Conservation (phyloP, 495 filamentous ascomycete species). For the Apiosordaria backusii region DNA sequence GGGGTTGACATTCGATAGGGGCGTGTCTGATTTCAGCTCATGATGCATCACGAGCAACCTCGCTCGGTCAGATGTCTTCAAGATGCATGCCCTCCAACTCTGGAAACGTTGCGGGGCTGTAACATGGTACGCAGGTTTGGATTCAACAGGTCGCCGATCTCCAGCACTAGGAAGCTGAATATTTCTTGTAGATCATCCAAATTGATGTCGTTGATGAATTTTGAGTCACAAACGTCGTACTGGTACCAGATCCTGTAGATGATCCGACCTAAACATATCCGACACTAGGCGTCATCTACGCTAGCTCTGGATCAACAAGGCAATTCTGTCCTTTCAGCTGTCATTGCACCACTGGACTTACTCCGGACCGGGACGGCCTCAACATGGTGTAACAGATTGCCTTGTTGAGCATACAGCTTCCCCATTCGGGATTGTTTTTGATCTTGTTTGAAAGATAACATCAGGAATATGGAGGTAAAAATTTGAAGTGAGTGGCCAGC, state of each 20-base stretch:
- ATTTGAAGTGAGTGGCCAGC: not conserved
- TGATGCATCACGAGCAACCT: not conserved
- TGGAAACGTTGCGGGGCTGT: not conserved
- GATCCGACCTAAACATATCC: not conserved
- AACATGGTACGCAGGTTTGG: not conserved
- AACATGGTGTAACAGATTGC: not conserved
- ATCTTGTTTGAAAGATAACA: too few relatives aligned
- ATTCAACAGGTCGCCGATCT: not conserved
- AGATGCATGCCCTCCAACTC: too few relatives aligned
- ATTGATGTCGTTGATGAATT: not conserved
- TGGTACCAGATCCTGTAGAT: not conserved
- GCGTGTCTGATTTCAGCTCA: not conserved
- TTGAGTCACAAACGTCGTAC: not conserved
- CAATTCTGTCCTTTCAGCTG: not conserved
- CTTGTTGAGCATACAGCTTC: not conserved
- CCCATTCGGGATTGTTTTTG: not conserved
- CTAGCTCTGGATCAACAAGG: not conserved
- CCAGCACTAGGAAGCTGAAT: not conserved
- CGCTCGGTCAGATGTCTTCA: too few relatives aligned
- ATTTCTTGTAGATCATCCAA: not conserved
- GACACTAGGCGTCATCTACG: not conserved
- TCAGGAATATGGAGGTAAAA: not conserved
- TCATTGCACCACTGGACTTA: not conserved
- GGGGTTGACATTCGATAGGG: not conserved
- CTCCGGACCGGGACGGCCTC: not conserved